phyloP scores from a whole-genome alignment of 2,329 filamentous ascomycete genomes.

The Herpotrichia juniperi region DNA sequence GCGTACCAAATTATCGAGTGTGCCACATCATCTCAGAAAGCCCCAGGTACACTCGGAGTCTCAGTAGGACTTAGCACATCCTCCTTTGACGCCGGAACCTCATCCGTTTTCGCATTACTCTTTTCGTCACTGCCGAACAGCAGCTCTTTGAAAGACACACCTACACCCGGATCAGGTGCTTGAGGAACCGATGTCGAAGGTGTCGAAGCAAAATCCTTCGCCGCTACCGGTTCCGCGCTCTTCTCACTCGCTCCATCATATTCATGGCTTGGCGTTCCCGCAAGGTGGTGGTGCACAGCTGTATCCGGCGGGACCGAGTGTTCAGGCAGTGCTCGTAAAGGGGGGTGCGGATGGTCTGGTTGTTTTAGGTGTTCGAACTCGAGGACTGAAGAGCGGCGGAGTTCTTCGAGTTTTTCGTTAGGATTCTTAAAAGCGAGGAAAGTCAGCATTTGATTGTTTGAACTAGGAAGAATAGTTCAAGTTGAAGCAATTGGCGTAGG shows the following conservation, averaged over 20 bases:
- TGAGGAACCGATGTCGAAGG: conserved; percentile 11
- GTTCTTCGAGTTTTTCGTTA: conserved; percentile 52
- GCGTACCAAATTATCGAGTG: too few species aligned
- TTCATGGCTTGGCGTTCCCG: not conserved
- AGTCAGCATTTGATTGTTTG: conserved; percentile 35
- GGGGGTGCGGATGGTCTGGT: conserved; percentile 35
- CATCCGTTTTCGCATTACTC: conserved; percentile 9
- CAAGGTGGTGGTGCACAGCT: conserved; percentile 14
- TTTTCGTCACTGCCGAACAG: conserved; percentile 24
- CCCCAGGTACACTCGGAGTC: not conserved
- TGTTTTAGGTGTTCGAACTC: conserved; percentile 49
- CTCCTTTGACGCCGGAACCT: conserved; percentile 7
- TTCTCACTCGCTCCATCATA: not conserved
- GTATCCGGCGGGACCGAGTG: conserved; percentile 32
- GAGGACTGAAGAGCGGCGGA: conserved; percentile 53
- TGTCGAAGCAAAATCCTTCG: not conserved
- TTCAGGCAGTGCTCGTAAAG: conserved; percentile 43
- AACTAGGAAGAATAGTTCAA: conserved; percentile 17
- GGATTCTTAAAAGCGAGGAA: conserved; percentile 49
- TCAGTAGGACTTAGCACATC: conserved; percentile 25
- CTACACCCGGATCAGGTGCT: too few species aligned
- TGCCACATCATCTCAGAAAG: not conserved
- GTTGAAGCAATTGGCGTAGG: conserved; percentile 12
- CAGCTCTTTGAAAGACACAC: conserved; percentile 31
- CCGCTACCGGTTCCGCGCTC: conserved; percentile 5